Evolutionary conservation across 176 grass and related monocot genomes (phyloP).

Genomic region (Juncus effusus): DNA sequence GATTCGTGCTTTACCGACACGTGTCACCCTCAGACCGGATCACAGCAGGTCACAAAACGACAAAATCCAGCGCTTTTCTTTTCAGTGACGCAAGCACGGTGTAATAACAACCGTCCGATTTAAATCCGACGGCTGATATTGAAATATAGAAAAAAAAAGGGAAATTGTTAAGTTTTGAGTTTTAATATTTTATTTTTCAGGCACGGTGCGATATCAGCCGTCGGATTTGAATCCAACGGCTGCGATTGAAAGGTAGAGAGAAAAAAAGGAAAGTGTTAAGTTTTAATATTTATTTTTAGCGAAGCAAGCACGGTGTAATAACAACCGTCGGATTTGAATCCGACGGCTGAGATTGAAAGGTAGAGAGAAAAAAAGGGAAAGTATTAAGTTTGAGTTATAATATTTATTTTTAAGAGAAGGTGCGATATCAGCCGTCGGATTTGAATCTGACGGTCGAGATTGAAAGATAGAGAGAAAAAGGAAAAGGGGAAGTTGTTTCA

Average conservation of each 20-base stretch:
- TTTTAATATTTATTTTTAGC: background rate
- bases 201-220: background rate
- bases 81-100: background rate
- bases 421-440: too few relatives aligned
- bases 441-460: too few relatives aligned
- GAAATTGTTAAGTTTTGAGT: too few relatives aligned
- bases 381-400: too few relatives aligned
- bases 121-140: too few relatives aligned
- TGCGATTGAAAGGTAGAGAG: background rate
- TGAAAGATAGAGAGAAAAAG: background rate
- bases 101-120: too few relatives aligned
- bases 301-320: too few relatives aligned
- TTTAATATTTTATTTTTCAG: background rate
- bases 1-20: background rate
- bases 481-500: background rate
- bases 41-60: conserved; percentile 16
- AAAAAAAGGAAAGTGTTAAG: background rate
- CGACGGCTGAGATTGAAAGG: too few relatives aligned
- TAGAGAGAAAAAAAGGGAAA: too few relatives aligned
- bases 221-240: conserved; percentile 3
- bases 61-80: conserved; percentile 2
- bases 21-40: background rate
- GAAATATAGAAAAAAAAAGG: too few relatives aligned
- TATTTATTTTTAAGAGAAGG: too few relatives aligned
- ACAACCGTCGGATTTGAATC: too few relatives aligned